phyloP scores from a whole-genome alignment of 1,284 basidiomycete species.

The Agaricales sp. region DNA sequence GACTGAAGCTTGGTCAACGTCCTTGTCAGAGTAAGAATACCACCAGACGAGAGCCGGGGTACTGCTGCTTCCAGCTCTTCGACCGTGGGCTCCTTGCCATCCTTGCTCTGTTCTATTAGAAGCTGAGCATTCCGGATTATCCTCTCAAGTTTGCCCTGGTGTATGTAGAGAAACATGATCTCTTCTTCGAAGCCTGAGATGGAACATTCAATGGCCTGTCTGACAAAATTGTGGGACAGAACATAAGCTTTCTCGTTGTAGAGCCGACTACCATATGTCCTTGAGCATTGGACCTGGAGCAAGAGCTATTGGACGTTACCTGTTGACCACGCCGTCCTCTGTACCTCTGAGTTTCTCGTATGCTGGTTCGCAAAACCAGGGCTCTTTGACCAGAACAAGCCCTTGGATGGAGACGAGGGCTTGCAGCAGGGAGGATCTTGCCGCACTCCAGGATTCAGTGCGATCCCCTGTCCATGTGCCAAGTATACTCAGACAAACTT shows the following conservation, averaged over 20 bases:
- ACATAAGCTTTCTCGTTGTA: conserved; percentile 93
- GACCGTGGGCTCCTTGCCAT: conserved; percentile 15
- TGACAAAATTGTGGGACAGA: conserved; percentile 81
- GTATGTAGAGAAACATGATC: conserved; percentile 68
- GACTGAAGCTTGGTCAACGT: conserved; percentile 47
- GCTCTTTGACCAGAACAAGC: conserved; percentile 83
- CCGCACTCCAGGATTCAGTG: conserved; percentile 77
- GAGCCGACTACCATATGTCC: conserved; percentile 42
- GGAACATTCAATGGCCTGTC: conserved; percentile 73
- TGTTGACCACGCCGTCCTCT: conserved; percentile 72
- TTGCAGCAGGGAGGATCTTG: conserved; percentile 79
- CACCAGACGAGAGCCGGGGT: conserved; percentile 69
- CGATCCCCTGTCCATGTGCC: conserved; percentile 89
- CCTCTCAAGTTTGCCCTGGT: conserved; percentile 51
- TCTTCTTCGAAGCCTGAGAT: conserved; percentile 65
- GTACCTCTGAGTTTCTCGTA: conserved; percentile 87
- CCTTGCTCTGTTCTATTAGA: conserved; percentile 64
- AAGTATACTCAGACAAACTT: conserved; percentile 87
- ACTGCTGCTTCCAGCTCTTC: conserved; percentile 45
- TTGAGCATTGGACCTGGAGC: neutral
- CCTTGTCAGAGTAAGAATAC: conserved; percentile 71
- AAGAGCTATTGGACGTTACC: conserved; percentile 4
- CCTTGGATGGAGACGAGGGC: conserved; percentile 92
- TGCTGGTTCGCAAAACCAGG: conserved; percentile 85
- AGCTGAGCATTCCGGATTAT: conserved; percentile 55